Evolutionary conservation across 371 early-diverging fungal species (phyloP).

Genomic region (Rhizopus sp.): DNA sequence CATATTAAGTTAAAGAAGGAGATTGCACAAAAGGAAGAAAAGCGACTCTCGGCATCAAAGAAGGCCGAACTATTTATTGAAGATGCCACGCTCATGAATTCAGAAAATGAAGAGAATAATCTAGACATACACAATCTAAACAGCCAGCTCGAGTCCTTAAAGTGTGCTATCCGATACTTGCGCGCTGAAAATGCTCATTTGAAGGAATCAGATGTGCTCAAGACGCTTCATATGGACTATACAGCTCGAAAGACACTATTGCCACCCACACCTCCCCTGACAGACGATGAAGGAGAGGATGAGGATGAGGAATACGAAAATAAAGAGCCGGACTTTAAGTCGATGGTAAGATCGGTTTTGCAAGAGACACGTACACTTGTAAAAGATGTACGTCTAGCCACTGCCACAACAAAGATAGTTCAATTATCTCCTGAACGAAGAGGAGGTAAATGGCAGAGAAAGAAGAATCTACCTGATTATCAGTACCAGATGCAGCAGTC

Average conservation of each 20-base stretch:
- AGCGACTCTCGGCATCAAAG: slow-evolving; percentile 35
- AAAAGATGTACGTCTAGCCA: slow-evolving; percentile 49
- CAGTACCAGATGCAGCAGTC: slow-evolving; percentile 76
- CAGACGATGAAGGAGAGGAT: slow-evolving; percentile 5
- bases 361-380: slow-evolving; percentile 34
- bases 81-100: slow-evolving; percentile 5
- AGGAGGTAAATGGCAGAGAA: slow-evolving; percentile 61
- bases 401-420: slow-evolving; percentile 57
- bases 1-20: slow-evolving; percentile 61
- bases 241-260: slow-evolving; percentile 2
- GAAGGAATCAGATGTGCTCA: slow-evolving; percentile 59
- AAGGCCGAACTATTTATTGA: slow-evolving; percentile 26
- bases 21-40: slow-evolving; percentile 43
- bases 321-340: slow-evolving; percentile 20
- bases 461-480: slow-evolving; percentile 61
- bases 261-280: slow-evolving; percentile 3
- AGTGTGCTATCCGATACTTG: slow-evolving; percentile 73
- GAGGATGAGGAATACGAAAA: background rate
- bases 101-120: slow-evolving; percentile 11
- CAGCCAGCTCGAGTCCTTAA: slow-evolving; percentile 63
- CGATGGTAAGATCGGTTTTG: slow-evolving; percentile 34
- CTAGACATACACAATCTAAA: slow-evolving; percentile 16
- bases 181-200: slow-evolving; percentile 83
- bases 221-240: slow-evolving; percentile 33
- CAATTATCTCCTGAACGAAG: slow-evolving; percentile 20